Conservation (phyloP, 148 eudicot species). For the Chenopodium suecicum region DNA sequence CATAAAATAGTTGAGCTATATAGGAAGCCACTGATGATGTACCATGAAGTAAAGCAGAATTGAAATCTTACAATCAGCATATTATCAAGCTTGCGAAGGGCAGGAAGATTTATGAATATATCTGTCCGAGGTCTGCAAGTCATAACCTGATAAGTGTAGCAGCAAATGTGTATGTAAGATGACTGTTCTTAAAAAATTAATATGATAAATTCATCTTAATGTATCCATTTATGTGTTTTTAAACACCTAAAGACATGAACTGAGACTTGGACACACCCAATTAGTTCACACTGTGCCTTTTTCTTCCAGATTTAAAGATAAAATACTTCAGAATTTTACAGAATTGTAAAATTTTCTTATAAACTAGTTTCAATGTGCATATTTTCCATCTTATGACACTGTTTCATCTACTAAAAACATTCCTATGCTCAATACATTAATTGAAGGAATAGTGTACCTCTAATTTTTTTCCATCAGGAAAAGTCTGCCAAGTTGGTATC, state of each 20-base stretch:
- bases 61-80: conserved; percentile 70
- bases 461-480: conserved; percentile 85
- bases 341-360: background rate
- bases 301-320: background rate
- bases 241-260: background rate
- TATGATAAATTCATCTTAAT: no score
- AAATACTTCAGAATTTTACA: background rate
- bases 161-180: background rate
- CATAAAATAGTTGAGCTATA: background rate
- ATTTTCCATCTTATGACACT: background rate
- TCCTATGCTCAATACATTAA: background rate
- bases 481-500: conserved; percentile 84
- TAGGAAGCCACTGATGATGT: background rate
- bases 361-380: background rate
- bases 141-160: conserved; percentile 62
- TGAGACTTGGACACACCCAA: background rate
- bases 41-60: background rate
- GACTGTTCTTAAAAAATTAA: no score
- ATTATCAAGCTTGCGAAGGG: conserved; percentile 85
- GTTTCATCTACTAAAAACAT: no score
- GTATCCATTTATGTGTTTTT: no score
- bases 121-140: conserved; percentile 79
- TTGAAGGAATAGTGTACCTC: conserved; percentile 52
- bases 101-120: conserved; percentile 81
- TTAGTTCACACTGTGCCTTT: background rate